These are phyloP conservation scores for Auriscalpium microsporum DNA, from an alignment of 768 basidiomycete species.

Conservation along the genomic window DNA sequence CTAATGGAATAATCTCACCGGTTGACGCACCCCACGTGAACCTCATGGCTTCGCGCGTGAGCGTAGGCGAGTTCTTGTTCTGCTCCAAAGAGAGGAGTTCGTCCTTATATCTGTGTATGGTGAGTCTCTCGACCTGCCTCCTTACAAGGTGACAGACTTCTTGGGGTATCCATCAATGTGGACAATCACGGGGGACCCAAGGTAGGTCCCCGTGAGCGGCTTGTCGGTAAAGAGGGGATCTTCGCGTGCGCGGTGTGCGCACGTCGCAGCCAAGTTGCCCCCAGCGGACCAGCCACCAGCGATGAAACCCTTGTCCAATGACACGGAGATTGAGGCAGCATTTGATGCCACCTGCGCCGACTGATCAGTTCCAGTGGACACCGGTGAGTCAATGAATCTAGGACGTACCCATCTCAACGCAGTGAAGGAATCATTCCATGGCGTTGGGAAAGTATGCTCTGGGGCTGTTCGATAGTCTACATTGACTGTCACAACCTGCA, in stretches of 20 bases:
- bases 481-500: slow-evolving; percentile 8
- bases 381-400: no score
- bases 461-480: slow-evolving; percentile 14
- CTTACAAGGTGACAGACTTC: slow-evolving; percentile 13
- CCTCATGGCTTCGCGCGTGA: neutral
- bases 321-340: slow-evolving; percentile 5
- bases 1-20: no score
- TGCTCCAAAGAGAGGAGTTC: neutral
- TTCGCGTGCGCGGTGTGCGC: slow-evolving; percentile 17
- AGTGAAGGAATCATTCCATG: slow-evolving; percentile 16
- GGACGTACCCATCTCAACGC: slow-evolving; percentile 19
- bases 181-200: slow-evolving; percentile 15
- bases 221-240: slow-evolving; percentile 15
- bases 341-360: slow-evolving; percentile 6
- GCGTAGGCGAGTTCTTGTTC: neutral
- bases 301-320: slow-evolving; percentile 18
- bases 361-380: no score
- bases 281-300: slow-evolving; percentile 20
- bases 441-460: slow-evolving; percentile 14
- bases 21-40: no score
- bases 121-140: neutral
- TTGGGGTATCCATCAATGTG: slow-evolving; percentile 16
- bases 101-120: neutral
- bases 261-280: slow-evolving; percentile 15
- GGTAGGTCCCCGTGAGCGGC: slow-evolving; percentile 19